These are phyloP conservation scores for Penicillium psychrofluorescens DNA, from an alignment of 495 filamentous ascomycete species.

Conservation along the genomic window DNA sequence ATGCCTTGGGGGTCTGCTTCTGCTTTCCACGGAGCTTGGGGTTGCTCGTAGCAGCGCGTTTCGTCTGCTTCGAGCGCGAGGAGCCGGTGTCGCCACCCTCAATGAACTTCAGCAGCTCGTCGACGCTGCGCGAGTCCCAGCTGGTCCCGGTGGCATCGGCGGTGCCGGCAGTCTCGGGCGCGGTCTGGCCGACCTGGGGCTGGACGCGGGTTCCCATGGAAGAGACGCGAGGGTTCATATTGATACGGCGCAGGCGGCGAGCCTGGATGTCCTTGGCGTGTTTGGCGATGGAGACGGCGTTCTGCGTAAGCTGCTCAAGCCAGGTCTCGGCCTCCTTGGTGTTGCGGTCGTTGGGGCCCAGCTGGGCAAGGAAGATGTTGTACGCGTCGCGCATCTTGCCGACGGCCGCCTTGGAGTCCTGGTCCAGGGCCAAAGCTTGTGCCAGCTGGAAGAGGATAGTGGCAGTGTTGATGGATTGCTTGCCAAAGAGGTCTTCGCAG, in stretches of 20 bases:
- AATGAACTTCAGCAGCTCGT: constrained; percentile 82
- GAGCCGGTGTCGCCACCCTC: constrained; percentile 59
- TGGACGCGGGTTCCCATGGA: constrained; percentile 45
- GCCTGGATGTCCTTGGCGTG: constrained; percentile 80
- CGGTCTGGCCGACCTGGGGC: constrained; percentile 48
- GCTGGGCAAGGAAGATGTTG: constrained; percentile 81
- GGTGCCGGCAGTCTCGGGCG: constrained; percentile 36
- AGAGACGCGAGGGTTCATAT: constrained; percentile 47
- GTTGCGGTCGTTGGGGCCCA: constrained; percentile 85
- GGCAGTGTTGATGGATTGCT: constrained; percentile 84
- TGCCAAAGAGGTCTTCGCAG: constrained; percentile 81
- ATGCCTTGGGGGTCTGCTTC: constrained; percentile 35
- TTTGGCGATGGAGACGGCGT: constrained; percentile 87
- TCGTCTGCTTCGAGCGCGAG: constrained; percentile 51
- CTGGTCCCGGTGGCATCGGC: constrained; percentile 21
- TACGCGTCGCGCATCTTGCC: constrained; percentile 89
- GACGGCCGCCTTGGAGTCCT: constrained; percentile 84
- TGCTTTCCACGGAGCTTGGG: constrained; percentile 55
- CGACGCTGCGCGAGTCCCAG: constrained; percentile 69
- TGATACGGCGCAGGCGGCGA: constrained; percentile 54
- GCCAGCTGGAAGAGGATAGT: constrained; percentile 95
- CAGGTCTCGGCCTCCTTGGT: constrained; percentile 91
- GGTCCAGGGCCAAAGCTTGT: constrained; percentile 86
- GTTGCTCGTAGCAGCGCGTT: constrained; percentile 59
- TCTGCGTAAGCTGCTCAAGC: constrained; percentile 93